Evolutionary conservation across 768 basidiomycete species (phyloP).

Genomic region (Hericium erinaceus): DNA sequence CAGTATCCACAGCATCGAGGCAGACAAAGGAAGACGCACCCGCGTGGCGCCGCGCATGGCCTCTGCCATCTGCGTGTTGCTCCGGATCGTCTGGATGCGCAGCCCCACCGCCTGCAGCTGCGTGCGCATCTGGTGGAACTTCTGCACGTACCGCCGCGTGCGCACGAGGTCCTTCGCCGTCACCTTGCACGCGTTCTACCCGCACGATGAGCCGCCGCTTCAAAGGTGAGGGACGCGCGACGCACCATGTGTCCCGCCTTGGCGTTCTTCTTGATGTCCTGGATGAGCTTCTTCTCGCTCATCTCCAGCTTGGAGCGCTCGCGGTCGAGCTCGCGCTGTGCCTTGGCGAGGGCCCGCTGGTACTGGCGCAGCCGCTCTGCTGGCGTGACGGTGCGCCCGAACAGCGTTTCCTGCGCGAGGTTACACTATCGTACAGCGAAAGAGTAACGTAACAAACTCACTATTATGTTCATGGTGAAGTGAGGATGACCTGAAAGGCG

Average conservation of each 20-base stretch:
- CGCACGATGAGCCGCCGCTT: conserved; percentile 10
- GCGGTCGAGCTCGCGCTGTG: conserved; percentile 95
- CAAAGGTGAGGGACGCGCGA: not conserved
- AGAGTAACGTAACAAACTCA: conserved; percentile 25
- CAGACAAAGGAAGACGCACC: conserved; percentile 37
- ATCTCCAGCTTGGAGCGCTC: conserved; percentile 91
- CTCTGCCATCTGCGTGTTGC: conserved; percentile 98
- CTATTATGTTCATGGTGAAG: conserved; percentile 69
- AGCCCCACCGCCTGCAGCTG: conserved; percentile 94
- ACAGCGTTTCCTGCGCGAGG: conserved; percentile 75
- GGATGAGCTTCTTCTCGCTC: conserved; percentile 93
- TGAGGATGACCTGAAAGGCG: no score
- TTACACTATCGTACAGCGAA: conserved; percentile 3
- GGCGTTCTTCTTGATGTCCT: conserved; percentile 94
- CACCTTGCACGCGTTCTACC: conserved; percentile 94
- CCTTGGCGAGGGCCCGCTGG: conserved; percentile 91
- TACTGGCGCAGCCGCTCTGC: conserved; percentile 96
- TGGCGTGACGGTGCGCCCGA: conserved; percentile 89
- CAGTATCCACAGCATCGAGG: not conserved
- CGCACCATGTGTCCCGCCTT: conserved; percentile 90
- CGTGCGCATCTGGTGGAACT: conserved; percentile 98
- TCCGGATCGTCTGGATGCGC: conserved; percentile 91
- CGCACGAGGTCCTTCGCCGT: conserved; percentile 99
- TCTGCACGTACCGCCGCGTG: conserved; percentile 90
- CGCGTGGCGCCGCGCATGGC: conserved; percentile 98